A percentile compares a stretch with the other conserved stretches of the same genome.
phyloP scores from a whole-genome alignment of 2,329 filamentous ascomycete genomes.

The Achaetomium macrosporum region DNA sequence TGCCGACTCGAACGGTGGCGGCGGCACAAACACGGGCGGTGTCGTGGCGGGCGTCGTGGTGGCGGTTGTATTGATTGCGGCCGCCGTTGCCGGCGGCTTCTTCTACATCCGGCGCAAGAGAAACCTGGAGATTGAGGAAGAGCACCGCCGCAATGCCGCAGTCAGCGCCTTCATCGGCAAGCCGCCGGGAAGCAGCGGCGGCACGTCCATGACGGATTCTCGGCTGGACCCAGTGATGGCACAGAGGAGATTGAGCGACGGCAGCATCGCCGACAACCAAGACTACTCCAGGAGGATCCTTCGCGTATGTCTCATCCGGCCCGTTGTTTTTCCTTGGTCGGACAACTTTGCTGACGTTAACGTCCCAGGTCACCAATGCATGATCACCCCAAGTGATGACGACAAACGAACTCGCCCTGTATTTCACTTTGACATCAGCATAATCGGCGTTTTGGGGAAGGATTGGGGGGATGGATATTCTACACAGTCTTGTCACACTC shows the following conservation, averaged over 20 bases:
- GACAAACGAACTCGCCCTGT: slow-evolving; percentile 34
- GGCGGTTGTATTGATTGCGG: slow-evolving; percentile 65
- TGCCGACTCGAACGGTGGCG: slow-evolving; percentile 30
- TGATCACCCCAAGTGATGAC: slow-evolving; percentile 39
- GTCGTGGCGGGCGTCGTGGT: slow-evolving; percentile 87
- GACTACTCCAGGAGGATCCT: slow-evolving; percentile 95
- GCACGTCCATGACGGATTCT: slow-evolving; percentile 69
- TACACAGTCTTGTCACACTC: slow-evolving; percentile 20
- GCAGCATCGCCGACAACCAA: slow-evolving; percentile 94
- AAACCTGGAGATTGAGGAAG: slow-evolving; percentile 73
- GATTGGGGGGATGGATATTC: slow-evolving; percentile 18
- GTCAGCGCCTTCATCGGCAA: slow-evolving; percentile 70
- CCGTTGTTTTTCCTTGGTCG: not conserved
- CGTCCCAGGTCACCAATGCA: slow-evolving; percentile 51
- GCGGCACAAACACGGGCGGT: slow-evolving; percentile 65
- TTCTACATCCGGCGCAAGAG: slow-evolving; percentile 71
- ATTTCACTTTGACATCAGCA: slow-evolving; percentile 35
- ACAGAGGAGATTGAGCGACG: slow-evolving; percentile 79
- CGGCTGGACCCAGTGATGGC: slow-evolving; percentile 83
- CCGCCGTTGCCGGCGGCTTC: slow-evolving; percentile 61
- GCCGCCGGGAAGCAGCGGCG: slow-evolving; percentile 57
- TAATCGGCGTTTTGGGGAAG: slow-evolving; percentile 33
- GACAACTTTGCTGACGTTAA: slow-evolving; percentile 14
- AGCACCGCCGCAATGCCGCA: slow-evolving; percentile 74
- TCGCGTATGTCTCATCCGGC: slow-evolving; percentile 56